Evolutionary conservation across 2,329 filamentous ascomycete species (phyloP), one percentile per base, ranked within the genome.

Genomic region (Alternaria infectoria): DNA sequence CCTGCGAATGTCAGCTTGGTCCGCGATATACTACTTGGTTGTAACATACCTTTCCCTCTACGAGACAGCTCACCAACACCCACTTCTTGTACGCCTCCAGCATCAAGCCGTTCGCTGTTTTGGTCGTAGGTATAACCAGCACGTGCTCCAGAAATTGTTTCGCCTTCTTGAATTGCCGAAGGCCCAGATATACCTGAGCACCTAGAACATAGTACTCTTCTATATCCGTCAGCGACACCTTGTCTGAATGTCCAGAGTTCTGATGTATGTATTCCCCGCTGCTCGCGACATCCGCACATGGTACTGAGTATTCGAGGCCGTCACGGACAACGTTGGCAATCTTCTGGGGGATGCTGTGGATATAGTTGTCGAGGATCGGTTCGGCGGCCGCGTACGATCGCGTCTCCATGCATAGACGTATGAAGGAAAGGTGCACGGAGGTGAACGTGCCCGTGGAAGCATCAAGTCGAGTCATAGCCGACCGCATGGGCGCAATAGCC

Each of bases 81-180:
- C 93, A 97, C 80, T 95, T 96, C 81, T 95, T 96, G 83, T 97
- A 95, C 6, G 93, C 92, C 69, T 97, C 93, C 5, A 91, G 84
- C 91, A 96, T 96, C 54, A 96, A 85, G 76, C 89, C 90, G 78
- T 90, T 95, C 12, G 88, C 84, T 36, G 88, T 85, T 30, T 85
- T 89, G 0, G 85, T 83, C 1, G 93, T 92, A 61, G 90, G 89
- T 4, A 89, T 87, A 36, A 79, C 64, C 23, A 97, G 74, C 44
- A 84, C 77, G 57, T 81, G 78, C 68, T 86, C 83, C 32, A 86
- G 74, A 61, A 84, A 82, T 12, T 83, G 73, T 36, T 78, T 76
- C n/a, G 84, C 83, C 56, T 83, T 79, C 49, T 73, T 75, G 66
- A 77, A 84, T 57, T 81, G 77, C 25, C 79, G 75, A 46, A 79